Evolutionary conservation across 164 flowering plant species (phyloP), one percentile per base, ranked within the genome.

Genomic region (Saururus chinensis): DNA sequence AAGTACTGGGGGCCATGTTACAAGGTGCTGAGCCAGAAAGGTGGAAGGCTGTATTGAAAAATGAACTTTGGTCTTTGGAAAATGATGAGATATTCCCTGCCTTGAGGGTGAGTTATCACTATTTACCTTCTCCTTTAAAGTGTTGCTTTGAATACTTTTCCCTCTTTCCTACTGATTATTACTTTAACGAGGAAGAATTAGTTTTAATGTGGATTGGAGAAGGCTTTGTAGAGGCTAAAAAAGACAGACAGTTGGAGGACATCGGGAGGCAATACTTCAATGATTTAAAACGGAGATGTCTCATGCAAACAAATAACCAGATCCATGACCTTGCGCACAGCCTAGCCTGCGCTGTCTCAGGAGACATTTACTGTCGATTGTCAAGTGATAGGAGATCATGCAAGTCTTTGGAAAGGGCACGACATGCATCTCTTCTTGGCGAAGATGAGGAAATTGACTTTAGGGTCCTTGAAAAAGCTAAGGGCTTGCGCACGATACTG

Each of bases 191-290:
- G n/a, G n/a, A n/a, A n/a, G n/a, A n/a, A n/a, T n/a, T n/a, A n/a
- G n/a, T n/a, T n/a, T n/a, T n/a, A n/a, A n/a, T n/a, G n/a, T n/a
- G n/a, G n/a, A n/a, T n/a, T n/a, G n/a, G n/a, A n/a, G n/a, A n/a
- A n/a, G n/a, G n/a, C n/a, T n/a, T n/a, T n/a, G n/a, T n/a, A n/a
- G n/a, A n/a, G n/a, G n/a, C n/a, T n/a, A n/a, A n/a, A n/a, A n/a
- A n/a, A n/a, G n/a, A n/a, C n/a, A n/a, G n/a, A n/a, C n/a, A n/a
- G n/a, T n/a, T n/a, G n/a, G n/a, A n/a, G n/a, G n/a, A n/a, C n/a
- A n/a, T n/a, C n/a, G n/a, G n/a, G n/a, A n/a, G n/a, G n/a, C 53
- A 66, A 13, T 60, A 53, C 63, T 68, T 63, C 37, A 52, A 68
- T 41, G 57, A 68, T 23, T 53, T 68, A 26, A 9, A 63, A 56